A percentile compares a stretch with the other conserved stretches of the same genome.
Conservation (phyloP, 257 asterid species). For the Capsicum rhomboideum region DNA sequence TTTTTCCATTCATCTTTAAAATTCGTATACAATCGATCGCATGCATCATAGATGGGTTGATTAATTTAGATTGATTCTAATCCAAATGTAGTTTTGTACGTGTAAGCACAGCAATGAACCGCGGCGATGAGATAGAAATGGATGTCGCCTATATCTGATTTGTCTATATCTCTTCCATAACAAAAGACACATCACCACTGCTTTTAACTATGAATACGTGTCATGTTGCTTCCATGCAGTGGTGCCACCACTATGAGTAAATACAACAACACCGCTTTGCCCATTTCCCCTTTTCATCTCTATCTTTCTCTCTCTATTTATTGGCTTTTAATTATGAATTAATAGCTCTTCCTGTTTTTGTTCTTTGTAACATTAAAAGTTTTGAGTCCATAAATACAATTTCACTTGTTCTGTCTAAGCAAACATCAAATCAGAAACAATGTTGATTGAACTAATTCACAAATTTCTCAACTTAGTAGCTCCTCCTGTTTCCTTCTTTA, state of each 20-base stretch:
- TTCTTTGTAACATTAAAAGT: too few species aligned
- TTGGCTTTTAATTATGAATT: too few species aligned
- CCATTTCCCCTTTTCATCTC: background rate
- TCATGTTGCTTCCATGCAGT: background rate
- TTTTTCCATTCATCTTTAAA: too few species aligned
- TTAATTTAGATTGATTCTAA: too few species aligned
- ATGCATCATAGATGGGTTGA: too few species aligned
- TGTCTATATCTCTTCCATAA: background rate
- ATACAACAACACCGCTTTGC: background rate
- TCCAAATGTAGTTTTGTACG: too few species aligned
- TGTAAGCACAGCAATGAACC: too few species aligned
- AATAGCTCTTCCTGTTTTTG: too few species aligned
- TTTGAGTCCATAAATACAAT: background rate
- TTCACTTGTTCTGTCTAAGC: background rate
- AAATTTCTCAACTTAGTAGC: slow-evolving; percentile 28
- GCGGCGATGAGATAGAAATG: too few species aligned
- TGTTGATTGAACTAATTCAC: slow-evolving; percentile 28
- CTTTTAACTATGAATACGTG: background rate
- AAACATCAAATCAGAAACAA: background rate
- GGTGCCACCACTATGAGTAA: background rate
- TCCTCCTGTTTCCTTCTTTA: slow-evolving; percentile 27
- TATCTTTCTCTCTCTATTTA: too few species aligned
- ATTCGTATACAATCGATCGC: too few species aligned
- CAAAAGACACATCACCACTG: background rate
- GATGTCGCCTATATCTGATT: too few species aligned